phyloP scores from a whole-genome alignment of 768 basidiomycete species.

The Suillus discolor region DNA sequence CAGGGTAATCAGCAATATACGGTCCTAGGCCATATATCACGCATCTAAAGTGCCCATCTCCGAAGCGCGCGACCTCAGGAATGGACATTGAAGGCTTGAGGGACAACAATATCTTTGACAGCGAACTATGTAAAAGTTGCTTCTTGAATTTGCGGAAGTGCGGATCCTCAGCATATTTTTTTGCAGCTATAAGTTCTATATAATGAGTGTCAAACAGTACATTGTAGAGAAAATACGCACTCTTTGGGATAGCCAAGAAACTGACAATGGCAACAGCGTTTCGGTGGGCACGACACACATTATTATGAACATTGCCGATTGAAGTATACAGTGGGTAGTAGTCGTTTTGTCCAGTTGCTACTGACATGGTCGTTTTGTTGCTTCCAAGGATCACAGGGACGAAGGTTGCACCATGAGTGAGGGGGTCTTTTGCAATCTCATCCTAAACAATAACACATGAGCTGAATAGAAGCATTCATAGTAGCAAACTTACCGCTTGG shows the following conservation, averaged over 20 bases:
- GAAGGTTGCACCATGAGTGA: conserved; percentile 20
- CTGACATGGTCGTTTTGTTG: conserved; percentile 30
- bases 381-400: conserved; percentile 24
- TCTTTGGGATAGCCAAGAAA: conserved; percentile 31
- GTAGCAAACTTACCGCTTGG: background rate
- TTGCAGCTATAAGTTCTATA: conserved; percentile 13
- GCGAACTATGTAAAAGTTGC: conserved; percentile 35
- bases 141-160: conserved; percentile 30
- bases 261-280: conserved; percentile 18
- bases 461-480: background rate
- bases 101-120: conserved; percentile 25
- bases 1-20: conserved; percentile 44
- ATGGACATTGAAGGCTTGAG: conserved; percentile 30
- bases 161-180: conserved; percentile 16
- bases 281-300: conserved; percentile 22
- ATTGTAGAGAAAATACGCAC: conserved; percentile 12
- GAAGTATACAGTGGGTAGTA: conserved; percentile 29
- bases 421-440: conserved; percentile 21
- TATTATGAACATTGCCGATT: conserved; percentile 24
- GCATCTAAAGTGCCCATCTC: conserved; percentile 33
- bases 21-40: conserved; percentile 38
- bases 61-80: conserved; percentile 18
- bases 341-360: conserved; percentile 25
- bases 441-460: conserved; percentile 18
- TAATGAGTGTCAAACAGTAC: background rate